phyloP scores from a whole-genome alignment of 305 asterid species.

The Fraxinus velutina region DNA sequence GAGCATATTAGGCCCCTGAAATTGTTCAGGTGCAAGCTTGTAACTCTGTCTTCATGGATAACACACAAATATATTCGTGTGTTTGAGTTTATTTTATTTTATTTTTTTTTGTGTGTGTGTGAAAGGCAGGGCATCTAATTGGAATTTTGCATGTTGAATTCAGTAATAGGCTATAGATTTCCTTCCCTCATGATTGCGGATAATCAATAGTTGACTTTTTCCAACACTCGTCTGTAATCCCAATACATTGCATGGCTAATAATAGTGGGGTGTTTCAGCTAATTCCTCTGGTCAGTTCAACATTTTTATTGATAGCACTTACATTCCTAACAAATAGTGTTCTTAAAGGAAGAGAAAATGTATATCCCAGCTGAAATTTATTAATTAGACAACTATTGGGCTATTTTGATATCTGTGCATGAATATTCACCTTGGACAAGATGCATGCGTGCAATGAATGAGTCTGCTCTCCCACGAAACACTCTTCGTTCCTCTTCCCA shows the following conservation, averaged over 20 bases:
- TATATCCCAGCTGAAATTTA: conserved; percentile 10
- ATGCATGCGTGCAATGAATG: conserved; percentile 96
- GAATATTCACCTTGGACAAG: conserved; percentile 78
- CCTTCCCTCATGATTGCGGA: neutral
- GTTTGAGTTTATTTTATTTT: neutral
- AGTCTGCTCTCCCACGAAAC: conserved; percentile 82
- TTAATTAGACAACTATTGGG: neutral
- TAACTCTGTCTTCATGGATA: neutral
- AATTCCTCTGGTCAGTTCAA: conserved; percentile 11
- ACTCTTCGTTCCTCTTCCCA: conserved; percentile 94
- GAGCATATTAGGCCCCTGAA: neutral
- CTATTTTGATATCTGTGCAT: conserved; percentile 7
- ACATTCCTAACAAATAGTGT: neutral
- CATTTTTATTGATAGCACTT: neutral
- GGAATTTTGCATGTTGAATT: neutral
- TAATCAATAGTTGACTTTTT: neutral
- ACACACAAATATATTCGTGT: neutral
- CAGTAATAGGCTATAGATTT: neutral
- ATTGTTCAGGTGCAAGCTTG: neutral
- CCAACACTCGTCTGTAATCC: neutral
- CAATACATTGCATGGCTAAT: neutral
- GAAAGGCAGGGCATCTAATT: neutral
- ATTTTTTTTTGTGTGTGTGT: neutral
- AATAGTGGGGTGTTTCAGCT: conserved; percentile 8
- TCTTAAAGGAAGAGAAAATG: neutral